Evolutionary conservation across 2,329 filamentous ascomycete genomes (phyloP).

Genomic region (Fusarium caatingaense): DNA sequence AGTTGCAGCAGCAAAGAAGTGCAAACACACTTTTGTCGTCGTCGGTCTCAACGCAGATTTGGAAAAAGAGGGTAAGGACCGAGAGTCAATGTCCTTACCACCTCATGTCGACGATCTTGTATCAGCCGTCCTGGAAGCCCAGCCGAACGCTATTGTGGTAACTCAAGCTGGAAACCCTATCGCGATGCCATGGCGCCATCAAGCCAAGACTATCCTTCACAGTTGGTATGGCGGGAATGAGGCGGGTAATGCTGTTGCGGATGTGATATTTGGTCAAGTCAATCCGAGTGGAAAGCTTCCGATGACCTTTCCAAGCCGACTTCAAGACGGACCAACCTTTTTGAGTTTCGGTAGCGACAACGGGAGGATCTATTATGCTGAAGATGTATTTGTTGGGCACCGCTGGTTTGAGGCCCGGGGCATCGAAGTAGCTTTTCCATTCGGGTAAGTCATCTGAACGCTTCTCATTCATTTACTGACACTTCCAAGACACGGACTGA

Average conservation of each 20-base stretch:
- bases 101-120: slow-evolving; percentile 25
- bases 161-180: slow-evolving; percentile 31
- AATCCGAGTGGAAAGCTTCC: slow-evolving; percentile 31
- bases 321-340: slow-evolving; percentile 18
- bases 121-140: slow-evolving; percentile 5
- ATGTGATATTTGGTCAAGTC: slow-evolving; percentile 19
- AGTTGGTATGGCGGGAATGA: slow-evolving; percentile 35
- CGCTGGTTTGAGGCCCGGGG: slow-evolving; percentile 23
- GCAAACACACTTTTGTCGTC: slow-evolving; percentile 15
- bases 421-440: slow-evolving; percentile 20
- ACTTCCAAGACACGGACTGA: slow-evolving; percentile 9
- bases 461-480: not conserved
- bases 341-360: slow-evolving; percentile 26
- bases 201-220: slow-evolving; percentile 20
- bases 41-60: slow-evolving; percentile 26
- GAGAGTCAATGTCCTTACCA: slow-evolving; percentile 24
- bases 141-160: slow-evolving; percentile 18
- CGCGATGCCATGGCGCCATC: slow-evolving; percentile 25
- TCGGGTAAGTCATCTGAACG: not conserved
- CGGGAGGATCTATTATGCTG: slow-evolving; percentile 18
- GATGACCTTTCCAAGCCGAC: slow-evolving; percentile 8
- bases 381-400: slow-evolving; percentile 31
- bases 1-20: slow-evolving; percentile 7
- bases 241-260: slow-evolving; percentile 23
- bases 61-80: slow-evolving; percentile 29